These are phyloP conservation scores for Pulveroboletus ravenelii DNA, from an alignment of 768 basidiomycete genomes.

Conservation along the genomic window DNA sequence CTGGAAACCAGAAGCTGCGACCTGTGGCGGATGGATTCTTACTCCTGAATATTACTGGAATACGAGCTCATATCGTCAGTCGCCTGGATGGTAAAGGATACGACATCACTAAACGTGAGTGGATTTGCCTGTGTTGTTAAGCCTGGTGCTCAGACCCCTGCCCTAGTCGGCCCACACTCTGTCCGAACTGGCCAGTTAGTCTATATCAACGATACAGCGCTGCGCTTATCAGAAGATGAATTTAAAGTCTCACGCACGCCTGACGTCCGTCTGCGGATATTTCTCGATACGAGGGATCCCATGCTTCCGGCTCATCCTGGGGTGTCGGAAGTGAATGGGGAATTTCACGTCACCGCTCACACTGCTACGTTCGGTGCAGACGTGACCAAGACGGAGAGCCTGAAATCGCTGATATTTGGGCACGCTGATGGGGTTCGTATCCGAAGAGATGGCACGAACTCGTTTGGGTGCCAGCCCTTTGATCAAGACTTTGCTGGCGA, in stretches of 20 bases:
- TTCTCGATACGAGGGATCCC: conserved; percentile 48
- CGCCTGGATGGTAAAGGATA: conserved; percentile 82
- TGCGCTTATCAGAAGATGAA: conserved; percentile 35
- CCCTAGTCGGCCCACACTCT: conserved; percentile 72
- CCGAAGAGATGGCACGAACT: conserved; percentile 47
- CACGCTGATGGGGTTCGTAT: conserved; percentile 52
- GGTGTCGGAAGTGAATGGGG: conserved; percentile 36
- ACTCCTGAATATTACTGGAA: conserved; percentile 71
- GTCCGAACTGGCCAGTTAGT: conserved; percentile 79
- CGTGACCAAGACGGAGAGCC: conserved; percentile 32
- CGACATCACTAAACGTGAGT: conserved; percentile 76
- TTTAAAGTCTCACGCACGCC: conserved; percentile 17
- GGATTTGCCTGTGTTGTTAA: not conserved
- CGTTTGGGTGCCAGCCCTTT: conserved; percentile 58
- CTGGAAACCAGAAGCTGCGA: conserved; percentile 60
- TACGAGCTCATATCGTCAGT: conserved; percentile 73
- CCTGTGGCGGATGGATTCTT: conserved; percentile 65
- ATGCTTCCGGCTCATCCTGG: conserved; percentile 38
- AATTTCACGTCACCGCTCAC: conserved; percentile 52
- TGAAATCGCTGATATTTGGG: conserved; percentile 40
- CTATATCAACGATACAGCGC: conserved; percentile 65
- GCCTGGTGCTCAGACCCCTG: conserved; percentile 2
- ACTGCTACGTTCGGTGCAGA: conserved; percentile 72
- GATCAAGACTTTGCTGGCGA: conserved; percentile 42
- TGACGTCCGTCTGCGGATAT: conserved; percentile 58